A percentile compares a stretch with the other conserved stretches of the same genome.
phyloP scores from a whole-genome alignment of 2,329 filamentous ascomycete species.

The Aspergillus hortae region DNA sequence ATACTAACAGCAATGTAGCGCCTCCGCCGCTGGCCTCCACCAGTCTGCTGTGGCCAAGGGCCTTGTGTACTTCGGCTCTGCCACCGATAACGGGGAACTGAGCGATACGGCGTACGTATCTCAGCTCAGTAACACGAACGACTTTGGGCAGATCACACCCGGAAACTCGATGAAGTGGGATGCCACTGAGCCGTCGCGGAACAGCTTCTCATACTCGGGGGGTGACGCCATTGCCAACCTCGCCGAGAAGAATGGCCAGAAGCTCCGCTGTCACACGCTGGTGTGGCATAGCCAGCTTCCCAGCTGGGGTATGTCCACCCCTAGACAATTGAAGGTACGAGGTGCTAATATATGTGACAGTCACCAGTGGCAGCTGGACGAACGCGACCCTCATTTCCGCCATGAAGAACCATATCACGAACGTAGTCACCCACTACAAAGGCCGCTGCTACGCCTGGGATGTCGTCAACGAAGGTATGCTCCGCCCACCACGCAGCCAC shows the following conservation, averaged over 20 bases:
- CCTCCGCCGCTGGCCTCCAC: slow-evolving; percentile 21
- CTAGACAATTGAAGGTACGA: neutral
- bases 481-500: neutral
- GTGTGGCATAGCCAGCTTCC: slow-evolving; percentile 49
- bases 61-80: slow-evolving; percentile 55
- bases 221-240: slow-evolving; percentile 50
- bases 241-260: slow-evolving; percentile 38
- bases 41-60: slow-evolving; percentile 52
- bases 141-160: slow-evolving; percentile 64
- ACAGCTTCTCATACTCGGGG: slow-evolving; percentile 55
- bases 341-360: slow-evolving; percentile 15
- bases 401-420: slow-evolving; percentile 47
- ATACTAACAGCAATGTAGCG: slow-evolving; percentile 10
- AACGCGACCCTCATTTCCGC: slow-evolving; percentile 54
- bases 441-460: slow-evolving; percentile 39
- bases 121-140: slow-evolving; percentile 56
- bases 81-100: slow-evolving; percentile 56
- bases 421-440: slow-evolving; percentile 34
- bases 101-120: slow-evolving; percentile 53
- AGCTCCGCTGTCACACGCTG: slow-evolving; percentile 62
- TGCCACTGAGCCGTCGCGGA: slow-evolving; percentile 55
- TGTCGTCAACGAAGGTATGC: slow-evolving; percentile 36
- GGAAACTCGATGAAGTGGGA: slow-evolving; percentile 66
- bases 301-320: slow-evolving; percentile 53
- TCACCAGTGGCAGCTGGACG: slow-evolving; percentile 53